Evolutionary conservation across 2,329 filamentous ascomycete species (phyloP).

Genomic region (Aspergillus pseudoviridinutans): DNA sequence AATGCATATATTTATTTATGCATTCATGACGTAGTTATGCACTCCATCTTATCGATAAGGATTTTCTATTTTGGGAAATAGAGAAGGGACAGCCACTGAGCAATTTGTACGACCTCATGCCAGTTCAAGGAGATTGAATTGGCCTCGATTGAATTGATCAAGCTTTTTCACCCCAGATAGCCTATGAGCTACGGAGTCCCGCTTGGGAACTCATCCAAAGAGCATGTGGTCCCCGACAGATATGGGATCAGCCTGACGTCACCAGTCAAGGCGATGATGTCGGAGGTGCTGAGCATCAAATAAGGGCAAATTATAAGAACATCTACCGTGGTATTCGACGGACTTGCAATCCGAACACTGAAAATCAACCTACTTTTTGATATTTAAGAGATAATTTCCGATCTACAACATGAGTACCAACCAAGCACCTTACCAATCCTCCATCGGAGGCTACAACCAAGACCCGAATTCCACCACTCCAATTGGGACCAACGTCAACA

Average conservation of each 20-base stretch:
- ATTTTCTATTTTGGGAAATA: background rate
- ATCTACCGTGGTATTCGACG: no score
- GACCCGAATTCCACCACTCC: slow-evolving; percentile 11
- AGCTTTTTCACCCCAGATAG: background rate
- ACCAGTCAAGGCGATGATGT: slow-evolving; percentile 6
- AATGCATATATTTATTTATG: background rate
- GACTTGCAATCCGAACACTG: background rate
- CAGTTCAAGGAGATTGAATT: background rate
- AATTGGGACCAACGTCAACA: slow-evolving; percentile 6
- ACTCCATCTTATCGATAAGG: background rate
- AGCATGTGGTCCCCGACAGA: background rate
- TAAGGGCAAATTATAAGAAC: background rate
- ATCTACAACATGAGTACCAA: slow-evolving; percentile 11
- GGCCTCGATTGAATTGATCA: background rate
- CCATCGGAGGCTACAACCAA: slow-evolving; percentile 7
- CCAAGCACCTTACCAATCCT: slow-evolving; percentile 13
- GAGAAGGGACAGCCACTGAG: background rate
- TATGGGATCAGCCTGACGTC: slow-evolving; percentile 4
- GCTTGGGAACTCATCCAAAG: background rate
- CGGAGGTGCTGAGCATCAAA: background rate
- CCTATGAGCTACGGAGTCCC: background rate
- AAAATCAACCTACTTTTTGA: background rate
- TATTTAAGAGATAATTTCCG: background rate
- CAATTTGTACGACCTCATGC: background rate
- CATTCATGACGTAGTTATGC: background rate